Conservation (phyloP, 2,329 filamentous ascomycete species). For the Aspergillus piperis region DNA sequence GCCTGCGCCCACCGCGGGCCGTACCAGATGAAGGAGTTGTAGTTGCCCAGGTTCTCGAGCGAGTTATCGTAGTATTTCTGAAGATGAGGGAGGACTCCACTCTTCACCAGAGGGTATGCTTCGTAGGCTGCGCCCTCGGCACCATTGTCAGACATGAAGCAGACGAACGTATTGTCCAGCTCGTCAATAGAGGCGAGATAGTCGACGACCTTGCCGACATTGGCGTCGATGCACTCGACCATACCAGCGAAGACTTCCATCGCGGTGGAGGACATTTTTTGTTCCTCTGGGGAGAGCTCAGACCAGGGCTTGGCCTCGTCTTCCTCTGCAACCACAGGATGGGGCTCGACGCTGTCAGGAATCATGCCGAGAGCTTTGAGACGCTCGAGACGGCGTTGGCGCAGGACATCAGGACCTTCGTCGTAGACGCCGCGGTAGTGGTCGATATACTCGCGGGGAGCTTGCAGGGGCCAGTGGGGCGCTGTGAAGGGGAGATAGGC, state of each 20-base stretch:
- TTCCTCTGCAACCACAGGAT: conserved; percentile 44
- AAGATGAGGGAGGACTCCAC: conserved; percentile 56
- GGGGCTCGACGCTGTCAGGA: conserved; percentile 45
- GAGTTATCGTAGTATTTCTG: conserved; percentile 60
- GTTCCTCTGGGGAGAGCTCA: conserved; percentile 39
- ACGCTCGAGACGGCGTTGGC: conserved; percentile 54
- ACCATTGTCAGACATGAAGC: conserved; percentile 66
- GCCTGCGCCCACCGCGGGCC: conserved; percentile 60
- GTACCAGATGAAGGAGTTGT: conserved; percentile 63
- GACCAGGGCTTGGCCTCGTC: conserved; percentile 51
- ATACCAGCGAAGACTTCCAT: conserved; percentile 67
- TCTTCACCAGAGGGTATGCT: conserved; percentile 59
- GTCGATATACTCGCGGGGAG: conserved; percentile 55
- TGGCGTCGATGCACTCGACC: conserved; percentile 63
- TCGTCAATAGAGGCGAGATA: conserved; percentile 59
- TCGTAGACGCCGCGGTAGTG: conserved; percentile 63
- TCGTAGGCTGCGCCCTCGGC: conserved; percentile 62
- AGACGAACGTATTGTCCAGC: conserved; percentile 64
- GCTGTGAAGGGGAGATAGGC: conserved; percentile 63
- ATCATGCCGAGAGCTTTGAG: conserved; percentile 62
- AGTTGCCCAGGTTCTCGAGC: conserved; percentile 46
- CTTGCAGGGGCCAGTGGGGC: conserved; percentile 65
- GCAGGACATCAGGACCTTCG: conserved; percentile 60
- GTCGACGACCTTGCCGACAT: conserved; percentile 61
- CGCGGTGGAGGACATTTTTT: conserved; percentile 47